phyloP scores from a whole-genome alignment of 2,329 filamentous ascomycete genomes.

The Zymoseptoria crescenta region DNA sequence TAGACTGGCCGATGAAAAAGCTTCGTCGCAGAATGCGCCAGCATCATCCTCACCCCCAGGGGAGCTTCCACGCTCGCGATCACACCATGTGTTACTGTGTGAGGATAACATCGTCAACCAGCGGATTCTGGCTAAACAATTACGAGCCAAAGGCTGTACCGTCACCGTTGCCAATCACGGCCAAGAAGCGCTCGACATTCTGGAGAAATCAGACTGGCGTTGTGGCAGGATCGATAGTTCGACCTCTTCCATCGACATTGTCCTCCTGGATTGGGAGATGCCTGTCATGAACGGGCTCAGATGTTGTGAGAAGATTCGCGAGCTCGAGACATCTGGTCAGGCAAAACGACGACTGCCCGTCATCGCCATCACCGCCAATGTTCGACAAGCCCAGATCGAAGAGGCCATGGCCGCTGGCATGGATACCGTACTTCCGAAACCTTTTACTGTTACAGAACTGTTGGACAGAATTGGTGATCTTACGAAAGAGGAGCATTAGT shows the following conservation, averaged over 20 bases:
- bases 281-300: conserved; percentile 22
- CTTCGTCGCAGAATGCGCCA: not conserved
- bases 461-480: conserved; percentile 6
- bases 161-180: conserved; percentile 23
- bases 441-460: conserved; percentile 19
- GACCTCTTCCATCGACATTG: conserved; percentile 9
- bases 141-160: conserved; percentile 15
- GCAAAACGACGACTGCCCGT: conserved; percentile 15
- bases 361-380: conserved; percentile 21
- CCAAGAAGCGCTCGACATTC: conserved; percentile 17
- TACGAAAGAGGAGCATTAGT: not conserved
- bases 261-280: conserved; percentile 24
- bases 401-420: conserved; percentile 17
- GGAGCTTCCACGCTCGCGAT: not conserved
- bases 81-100: not conserved
- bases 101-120: conserved; percentile 22
- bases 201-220: conserved; percentile 12
- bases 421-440: conserved; percentile 20
- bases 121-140: conserved; percentile 19
- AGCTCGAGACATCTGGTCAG: conserved; percentile 10
- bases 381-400: conserved; percentile 14
- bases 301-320: conserved; percentile 17
- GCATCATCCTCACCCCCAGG: no score
- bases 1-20: not conserved
- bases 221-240: not conserved